phyloP scores from a whole-genome alignment of 2,329 filamentous ascomycete species.

The Thermothelomyces thermophilus region DNA sequence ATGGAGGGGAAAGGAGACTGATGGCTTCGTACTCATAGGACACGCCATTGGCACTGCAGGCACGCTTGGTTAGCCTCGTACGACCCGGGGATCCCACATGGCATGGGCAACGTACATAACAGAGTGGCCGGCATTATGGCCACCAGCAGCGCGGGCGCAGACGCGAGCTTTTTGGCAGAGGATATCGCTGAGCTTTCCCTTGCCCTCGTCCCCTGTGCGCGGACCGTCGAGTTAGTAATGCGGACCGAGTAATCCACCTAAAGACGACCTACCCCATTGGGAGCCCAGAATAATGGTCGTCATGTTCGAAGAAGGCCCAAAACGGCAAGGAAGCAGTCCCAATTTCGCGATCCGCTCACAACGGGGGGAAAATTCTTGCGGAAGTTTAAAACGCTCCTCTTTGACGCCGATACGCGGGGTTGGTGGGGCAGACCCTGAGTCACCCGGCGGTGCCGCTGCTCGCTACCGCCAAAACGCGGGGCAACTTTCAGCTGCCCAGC shows the following conservation, averaged over 20 bases:
- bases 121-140: slow-evolving; percentile 55
- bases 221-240: slow-evolving; percentile 1
- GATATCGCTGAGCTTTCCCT: slow-evolving; percentile 54
- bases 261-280: slow-evolving; percentile 47
- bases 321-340: slow-evolving; percentile 5
- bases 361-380: slow-evolving; percentile 9
- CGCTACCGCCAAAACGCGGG: slow-evolving; percentile 6
- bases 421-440: slow-evolving; percentile 15
- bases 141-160: slow-evolving; percentile 53
- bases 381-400: slow-evolving; percentile 3
- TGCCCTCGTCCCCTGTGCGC: slow-evolving; percentile 26
- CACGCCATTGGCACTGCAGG: slow-evolving; percentile 32
- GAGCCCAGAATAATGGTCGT: slow-evolving; percentile 53
- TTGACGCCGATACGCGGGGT: slow-evolving; percentile 9
- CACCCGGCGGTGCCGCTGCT: slow-evolving; percentile 6
- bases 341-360: slow-evolving; percentile 8
- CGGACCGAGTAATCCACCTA: background rate
- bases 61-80: slow-evolving; percentile 13
- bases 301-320: slow-evolving; percentile 27
- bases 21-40: slow-evolving; percentile 23
- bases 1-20: background rate
- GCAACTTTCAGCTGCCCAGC: slow-evolving; percentile 1
- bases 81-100: background rate
- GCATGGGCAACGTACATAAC: slow-evolving; percentile 27
- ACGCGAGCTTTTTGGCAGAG: slow-evolving; percentile 46